Evolutionary conservation across 2,329 filamentous ascomycete genomes (phyloP).

Genomic region (Aotearoamyces nothofagi): DNA sequence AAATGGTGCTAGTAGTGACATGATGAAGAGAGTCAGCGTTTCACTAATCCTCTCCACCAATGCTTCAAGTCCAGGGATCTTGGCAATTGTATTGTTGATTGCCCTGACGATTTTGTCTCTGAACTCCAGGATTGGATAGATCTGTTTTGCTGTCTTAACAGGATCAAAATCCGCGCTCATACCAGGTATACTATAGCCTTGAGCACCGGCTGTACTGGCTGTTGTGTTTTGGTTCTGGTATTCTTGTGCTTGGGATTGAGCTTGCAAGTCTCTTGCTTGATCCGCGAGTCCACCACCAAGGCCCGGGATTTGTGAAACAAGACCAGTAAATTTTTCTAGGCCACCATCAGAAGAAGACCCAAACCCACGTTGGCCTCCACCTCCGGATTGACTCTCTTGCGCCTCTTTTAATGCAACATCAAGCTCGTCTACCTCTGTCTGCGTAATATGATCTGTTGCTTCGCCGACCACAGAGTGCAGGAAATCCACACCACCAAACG

Average conservation of each 20-base stretch:
- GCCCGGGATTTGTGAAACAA: slow-evolving; percentile 63
- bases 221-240: slow-evolving; percentile 32
- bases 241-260: slow-evolving; percentile 46
- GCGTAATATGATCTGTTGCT: slow-evolving; percentile 70
- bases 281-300: slow-evolving; percentile 48
- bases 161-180: slow-evolving; percentile 68
- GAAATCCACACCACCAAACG: slow-evolving; percentile 73
- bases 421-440: slow-evolving; percentile 72
- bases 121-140: slow-evolving; percentile 91
- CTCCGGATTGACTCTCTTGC: slow-evolving; percentile 27
- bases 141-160: slow-evolving; percentile 60
- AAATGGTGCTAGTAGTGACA: slow-evolving; percentile 83
- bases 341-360: slow-evolving; percentile 19
- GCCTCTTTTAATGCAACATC: slow-evolving; percentile 60
- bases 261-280: slow-evolving; percentile 49
- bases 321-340: slow-evolving; percentile 48
- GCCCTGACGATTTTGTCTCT: slow-evolving; percentile 84
- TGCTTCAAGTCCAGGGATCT: slow-evolving; percentile 78
- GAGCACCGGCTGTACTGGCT: slow-evolving; percentile 31
- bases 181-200: slow-evolving; percentile 53
- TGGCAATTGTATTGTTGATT: slow-evolving; percentile 74
- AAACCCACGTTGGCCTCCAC: slow-evolving; percentile 20
- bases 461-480: slow-evolving; percentile 61
- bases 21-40: slow-evolving; percentile 78
- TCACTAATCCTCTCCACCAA: slow-evolving; percentile 92